Evolutionary conservation across 257 asterid species (phyloP), one percentile per base, ranked within the genome.

Genomic region (Fraxinus pennsylvanica): DNA sequence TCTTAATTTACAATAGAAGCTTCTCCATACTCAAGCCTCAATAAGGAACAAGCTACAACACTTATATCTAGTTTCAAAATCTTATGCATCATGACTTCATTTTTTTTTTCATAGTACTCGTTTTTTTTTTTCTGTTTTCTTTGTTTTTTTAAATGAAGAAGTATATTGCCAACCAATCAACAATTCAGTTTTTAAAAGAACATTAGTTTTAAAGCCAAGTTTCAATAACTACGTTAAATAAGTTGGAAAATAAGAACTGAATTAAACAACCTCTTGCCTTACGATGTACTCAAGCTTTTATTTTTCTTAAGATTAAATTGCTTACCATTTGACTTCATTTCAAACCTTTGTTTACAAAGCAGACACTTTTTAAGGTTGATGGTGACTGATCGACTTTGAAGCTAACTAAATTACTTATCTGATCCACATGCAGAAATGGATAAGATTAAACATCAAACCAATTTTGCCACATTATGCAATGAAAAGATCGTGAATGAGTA

Each of bases 401-500:
- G 74, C 65, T 19, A 71, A 30, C 61, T 74, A 52, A 14, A 57
- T n/a, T n/a, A n/a, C 66, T 57, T 19, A 29, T 35, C 41, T 69
- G 50, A 54, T 21, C 76, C 54, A 14, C 45, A 10, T 66, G 43
- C n/a, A 41, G 73, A 73, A 52, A 52, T 32, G 21, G 47, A 52
- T 74, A 33, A 19, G 10, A 50, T 50, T 21, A 6, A 75, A 43
- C 21, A 4, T 14, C 52, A 57, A 57, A 43, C 54, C 12, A 27
- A 27, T 27, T 57, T 17, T 6, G 36, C 33, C 27, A 45, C 68
- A 61, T 78, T 68, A 52, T 79, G 30, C 35, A 36, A 43, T 61
- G 47, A 72, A 59, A 30, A 57, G n/a, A 74, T 75, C n/a, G 33
- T 43, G 73, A 70, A 74, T 78, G 57, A 30, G 68, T 73, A 57